phyloP scores from a whole-genome alignment of 345 rosid species.

The Pistacia vera region DNA sequence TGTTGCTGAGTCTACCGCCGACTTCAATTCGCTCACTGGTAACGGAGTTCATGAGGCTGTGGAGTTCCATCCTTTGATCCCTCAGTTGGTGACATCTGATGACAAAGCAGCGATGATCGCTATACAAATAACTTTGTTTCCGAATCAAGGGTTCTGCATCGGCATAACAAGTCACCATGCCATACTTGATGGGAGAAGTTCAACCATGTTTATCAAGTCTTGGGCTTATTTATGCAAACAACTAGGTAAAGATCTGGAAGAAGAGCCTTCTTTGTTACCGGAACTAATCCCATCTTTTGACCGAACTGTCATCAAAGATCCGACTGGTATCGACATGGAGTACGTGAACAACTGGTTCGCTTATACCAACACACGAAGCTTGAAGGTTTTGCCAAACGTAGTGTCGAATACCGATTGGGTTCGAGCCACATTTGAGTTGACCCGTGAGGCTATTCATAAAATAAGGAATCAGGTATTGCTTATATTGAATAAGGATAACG shows the following conservation, averaged over 20 bases:
- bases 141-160: constrained; percentile 15
- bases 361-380: constrained; percentile 2
- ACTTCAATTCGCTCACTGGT: constrained; percentile 28
- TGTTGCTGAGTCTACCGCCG: constrained; percentile 37
- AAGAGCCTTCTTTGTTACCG: background rate
- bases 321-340: background rate
- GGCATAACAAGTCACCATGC: constrained; percentile 7
- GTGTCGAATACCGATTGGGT: constrained; percentile 5
- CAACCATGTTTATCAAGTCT: constrained; percentile 13
- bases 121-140: constrained; percentile 27
- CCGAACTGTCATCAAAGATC: constrained; percentile 27
- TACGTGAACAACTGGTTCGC: background rate
- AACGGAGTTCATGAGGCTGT: constrained; percentile 21
- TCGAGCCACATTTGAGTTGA: constrained; percentile 25
- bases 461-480: constrained; percentile 17
- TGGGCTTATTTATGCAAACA: constrained; percentile 27
- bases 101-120: constrained; percentile 7
- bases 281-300: constrained; percentile 31
- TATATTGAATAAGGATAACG: background rate
- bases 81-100: constrained; percentile 29
- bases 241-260: background rate
- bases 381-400: background rate
- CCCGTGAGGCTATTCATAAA: constrained; percentile 22
- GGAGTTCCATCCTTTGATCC: constrained; percentile 35
- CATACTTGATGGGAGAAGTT: constrained; percentile 11